Evolutionary conservation across 2,329 filamentous ascomycete species (phyloP), one percentile per base, ranked within the genome.

Genomic region (Botrytis fabae): DNA sequence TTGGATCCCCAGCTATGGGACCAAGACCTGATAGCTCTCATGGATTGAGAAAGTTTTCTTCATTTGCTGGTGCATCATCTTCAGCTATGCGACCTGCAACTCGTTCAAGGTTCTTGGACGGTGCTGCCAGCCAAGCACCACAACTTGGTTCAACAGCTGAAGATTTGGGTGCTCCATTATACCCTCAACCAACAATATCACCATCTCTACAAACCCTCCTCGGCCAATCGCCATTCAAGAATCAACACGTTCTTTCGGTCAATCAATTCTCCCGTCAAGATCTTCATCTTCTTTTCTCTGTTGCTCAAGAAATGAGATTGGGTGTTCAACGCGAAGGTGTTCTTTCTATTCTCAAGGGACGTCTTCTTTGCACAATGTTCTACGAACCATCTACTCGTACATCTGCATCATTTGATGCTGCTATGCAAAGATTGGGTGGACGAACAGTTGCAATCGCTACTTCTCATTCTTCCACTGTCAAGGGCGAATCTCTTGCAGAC

Each of bases 341-440:
- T 44, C 87, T 99, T 69, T 92, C 96, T 80, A 87, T 97, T 73
- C 89, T 99, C 75, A 93, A 92, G 79, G 94, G 95, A 42, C 91
- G 93, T 63, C 89, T 99, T 20, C 88, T 99, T 54, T 94, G 92
- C 84, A 96, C 93, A 2, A 90, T 99, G 85, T 99, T 99, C 88
- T 99, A 95, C 83, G 96, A 99, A 86, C 96, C 96, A 2, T 98
- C 95, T 0, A 99, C 96, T 4, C 90, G 96, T 71, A 99, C 96
- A 8, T 98, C 95, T 20, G 90, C 93, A 54, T 99, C 96, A 5
- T 99, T 99, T 79, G 96, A 99, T 81, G 93, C 95, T 73, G 96
- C 96, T 60, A 99, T 99, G 96, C 97, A 99, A 86, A 92, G 97
- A 70, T 91, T 99, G 8, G 96, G 96, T 78, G 96, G 96, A 65